A percentile compares a stretch with the other conserved stretches of the same genome.
phyloP scores from a whole-genome alignment of 129 eudicot species.

The Artemisia annua region DNA sequence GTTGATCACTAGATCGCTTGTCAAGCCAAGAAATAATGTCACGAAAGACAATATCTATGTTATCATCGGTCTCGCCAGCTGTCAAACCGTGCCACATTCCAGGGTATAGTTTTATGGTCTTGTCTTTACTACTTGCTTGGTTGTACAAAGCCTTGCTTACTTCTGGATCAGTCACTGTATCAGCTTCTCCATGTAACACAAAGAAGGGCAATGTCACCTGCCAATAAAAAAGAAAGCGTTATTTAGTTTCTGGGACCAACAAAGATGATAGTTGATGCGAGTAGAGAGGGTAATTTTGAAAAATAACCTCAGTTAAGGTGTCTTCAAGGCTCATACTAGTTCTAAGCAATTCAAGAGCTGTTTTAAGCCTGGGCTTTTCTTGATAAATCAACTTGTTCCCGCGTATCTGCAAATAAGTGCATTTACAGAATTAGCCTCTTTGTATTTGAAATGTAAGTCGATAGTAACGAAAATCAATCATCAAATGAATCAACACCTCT shows the following conservation, averaged over 20 bases:
- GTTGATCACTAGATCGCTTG: slow-evolving; percentile 36
- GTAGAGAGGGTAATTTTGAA: not conserved
- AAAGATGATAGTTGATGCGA: not conserved
- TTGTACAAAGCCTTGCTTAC: slow-evolving; percentile 83
- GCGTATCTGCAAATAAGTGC: slow-evolving; percentile 53
- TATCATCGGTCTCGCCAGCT: slow-evolving; percentile 79
- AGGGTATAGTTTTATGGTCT: slow-evolving; percentile 72
- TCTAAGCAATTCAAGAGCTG: slow-evolving; percentile 95
- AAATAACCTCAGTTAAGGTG: slow-evolving; percentile 66
- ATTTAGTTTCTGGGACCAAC: not conserved
- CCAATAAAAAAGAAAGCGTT: not conserved
- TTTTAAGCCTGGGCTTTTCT: slow-evolving; percentile 83
- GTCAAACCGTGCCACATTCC: slow-evolving; percentile 98
- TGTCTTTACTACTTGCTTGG: slow-evolving; percentile 71
- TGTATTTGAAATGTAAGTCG: not conserved
- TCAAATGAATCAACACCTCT: slow-evolving; percentile 45
- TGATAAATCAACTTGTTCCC: slow-evolving; percentile 88
- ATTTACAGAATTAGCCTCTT: slow-evolving; percentile 12
- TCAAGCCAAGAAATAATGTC: slow-evolving; percentile 88
- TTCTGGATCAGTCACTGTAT: slow-evolving; percentile 87
- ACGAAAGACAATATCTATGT: slow-evolving; percentile 60
- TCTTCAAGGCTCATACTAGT: slow-evolving; percentile 88
- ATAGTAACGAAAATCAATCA: slow-evolving; percentile 2
- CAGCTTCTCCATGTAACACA: slow-evolving; percentile 95
- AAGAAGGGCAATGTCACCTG: slow-evolving; percentile 88